Base-by-base conservation (phyloP, 192 early-diverging fungal species). In the Coemansia sp. region DNA sequence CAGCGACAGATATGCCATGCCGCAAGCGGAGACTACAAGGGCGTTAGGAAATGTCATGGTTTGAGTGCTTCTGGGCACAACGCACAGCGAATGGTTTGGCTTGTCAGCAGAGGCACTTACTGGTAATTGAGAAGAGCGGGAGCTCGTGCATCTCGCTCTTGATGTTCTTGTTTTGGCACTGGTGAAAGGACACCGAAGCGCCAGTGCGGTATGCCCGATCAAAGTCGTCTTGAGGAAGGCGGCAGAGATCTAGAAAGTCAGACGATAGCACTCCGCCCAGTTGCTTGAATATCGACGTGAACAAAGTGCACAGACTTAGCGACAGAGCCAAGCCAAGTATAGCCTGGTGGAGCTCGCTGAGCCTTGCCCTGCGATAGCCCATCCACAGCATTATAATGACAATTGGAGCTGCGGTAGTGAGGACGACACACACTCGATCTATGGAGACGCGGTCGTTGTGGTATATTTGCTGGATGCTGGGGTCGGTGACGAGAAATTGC, bases 381-480 rank as follows among this genome's bases (percentile, higher is more conserved):
- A 74, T 63, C 77, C 77, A 80, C 10, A 80, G 31, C 55, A 69
- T 51, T 18, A 80, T 66, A 13, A 69, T 60, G 23, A 80, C 66
- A 0, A 35, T 36, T 0, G 77, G 77, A 9, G 74, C 56, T 0
- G 77, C 57, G 2, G 77, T 80, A 51, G 51, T 57, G 11, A 80
- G 65, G 1, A 75, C 69, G 9, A 80, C 59, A 39, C 66, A 60
- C 40, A 67, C 56, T 3, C 77, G 72, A 26, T 63, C 56, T 16
- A 74, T 68, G 65, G 65, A 45, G 7, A 56, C 58, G 18, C 14
- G 20, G 43, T 74, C 65, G 26, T 39, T n/a, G 53, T 39, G 42
- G 40, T 62, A 56, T 5, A 14, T 34, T 55, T 80, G 77, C 60
- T 80, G 77, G 9, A 80, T 80, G 37, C 9, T 16, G 13, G 77